Conservation (phyloP, 2,329 filamentous ascomycete genomes). For the Mycosphaerella sp. region DNA sequence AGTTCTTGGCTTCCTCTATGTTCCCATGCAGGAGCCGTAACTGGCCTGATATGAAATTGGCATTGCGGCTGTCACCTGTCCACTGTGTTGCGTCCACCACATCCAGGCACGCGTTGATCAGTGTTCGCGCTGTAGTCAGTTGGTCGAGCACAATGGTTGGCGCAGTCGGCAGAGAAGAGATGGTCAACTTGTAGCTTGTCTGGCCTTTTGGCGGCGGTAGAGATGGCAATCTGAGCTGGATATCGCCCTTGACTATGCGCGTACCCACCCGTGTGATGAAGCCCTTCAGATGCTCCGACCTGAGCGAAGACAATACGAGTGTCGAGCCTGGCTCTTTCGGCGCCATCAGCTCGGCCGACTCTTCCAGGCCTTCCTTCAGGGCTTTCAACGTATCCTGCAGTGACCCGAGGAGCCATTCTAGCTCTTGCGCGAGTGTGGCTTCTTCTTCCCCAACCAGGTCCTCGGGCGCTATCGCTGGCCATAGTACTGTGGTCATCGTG, state of each 20-base stretch:
- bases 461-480: slow-evolving; percentile 51
- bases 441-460: slow-evolving; percentile 50
- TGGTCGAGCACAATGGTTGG: slow-evolving; percentile 60
- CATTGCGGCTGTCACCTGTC: slow-evolving; percentile 59
- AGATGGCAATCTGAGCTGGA: slow-evolving; percentile 70
- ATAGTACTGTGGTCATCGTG: slow-evolving; percentile 56
- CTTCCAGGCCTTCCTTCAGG: slow-evolving; percentile 67
- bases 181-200: slow-evolving; percentile 46
- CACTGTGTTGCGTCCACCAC: slow-evolving; percentile 71
- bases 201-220: slow-evolving; percentile 51
- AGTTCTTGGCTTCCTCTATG: slow-evolving; percentile 54
- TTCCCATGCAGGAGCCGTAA: slow-evolving; percentile 55
- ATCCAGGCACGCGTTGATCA: slow-evolving; percentile 77
- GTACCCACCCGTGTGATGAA: slow-evolving; percentile 85
- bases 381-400: slow-evolving; percentile 56
- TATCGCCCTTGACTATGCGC: slow-evolving; percentile 80
- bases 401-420: slow-evolving; percentile 58
- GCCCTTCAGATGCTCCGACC: slow-evolving; percentile 87
- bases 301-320: slow-evolving; percentile 77
- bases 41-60: slow-evolving; percentile 54
- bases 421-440: slow-evolving; percentile 50
- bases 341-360: slow-evolving; percentile 80
- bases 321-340: slow-evolving; percentile 82
- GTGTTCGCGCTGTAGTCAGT: slow-evolving; percentile 64
- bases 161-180: slow-evolving; percentile 49